These are phyloP conservation scores for Chlorophyllum brunneum DNA, from an alignment of 768 basidiomycete genomes.

Conservation along the genomic window DNA sequence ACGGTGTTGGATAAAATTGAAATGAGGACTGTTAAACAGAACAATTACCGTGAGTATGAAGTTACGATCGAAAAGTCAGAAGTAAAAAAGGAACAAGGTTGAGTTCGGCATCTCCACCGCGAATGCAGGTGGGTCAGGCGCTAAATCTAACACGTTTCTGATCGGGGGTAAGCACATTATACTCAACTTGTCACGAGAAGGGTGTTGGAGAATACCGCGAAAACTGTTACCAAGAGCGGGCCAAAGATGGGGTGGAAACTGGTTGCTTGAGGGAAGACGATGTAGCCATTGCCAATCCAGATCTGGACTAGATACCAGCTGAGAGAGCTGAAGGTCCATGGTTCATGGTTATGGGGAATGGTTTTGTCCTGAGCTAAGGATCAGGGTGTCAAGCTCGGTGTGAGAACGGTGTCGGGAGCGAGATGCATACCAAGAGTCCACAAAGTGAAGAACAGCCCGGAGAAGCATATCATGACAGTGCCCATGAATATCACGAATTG, in stretches of 20 bases:
- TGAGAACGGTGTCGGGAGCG: background rate
- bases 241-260: conserved; percentile 71
- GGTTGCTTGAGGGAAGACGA: conserved; percentile 52
- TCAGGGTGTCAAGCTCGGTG: conserved; percentile 1
- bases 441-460: conserved; percentile 58
- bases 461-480: conserved; percentile 77
- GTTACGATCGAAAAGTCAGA: background rate
- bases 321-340: conserved; percentile 47
- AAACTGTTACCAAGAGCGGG: conserved; percentile 74
- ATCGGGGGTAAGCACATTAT: background rate
- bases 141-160: conserved; percentile 4
- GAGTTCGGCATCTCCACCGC: background rate
- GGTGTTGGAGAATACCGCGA: conserved; percentile 77
- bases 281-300: conserved; percentile 78
- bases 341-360: conserved; percentile 17
- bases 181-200: conserved; percentile 69
- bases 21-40: conserved; percentile 56
- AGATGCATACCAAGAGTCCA: conserved; percentile 39
- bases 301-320: conserved; percentile 86
- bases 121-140: background rate
- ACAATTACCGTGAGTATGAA: background rate
- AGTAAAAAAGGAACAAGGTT: background rate
- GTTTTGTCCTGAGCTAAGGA: conserved; percentile 25
- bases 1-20: conserved; percentile 91
- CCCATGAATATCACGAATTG: conserved; percentile 79